Base-by-base conservation (phyloP, 2,329 filamentous ascomycete species). In the Fusarium sp. region DNA sequence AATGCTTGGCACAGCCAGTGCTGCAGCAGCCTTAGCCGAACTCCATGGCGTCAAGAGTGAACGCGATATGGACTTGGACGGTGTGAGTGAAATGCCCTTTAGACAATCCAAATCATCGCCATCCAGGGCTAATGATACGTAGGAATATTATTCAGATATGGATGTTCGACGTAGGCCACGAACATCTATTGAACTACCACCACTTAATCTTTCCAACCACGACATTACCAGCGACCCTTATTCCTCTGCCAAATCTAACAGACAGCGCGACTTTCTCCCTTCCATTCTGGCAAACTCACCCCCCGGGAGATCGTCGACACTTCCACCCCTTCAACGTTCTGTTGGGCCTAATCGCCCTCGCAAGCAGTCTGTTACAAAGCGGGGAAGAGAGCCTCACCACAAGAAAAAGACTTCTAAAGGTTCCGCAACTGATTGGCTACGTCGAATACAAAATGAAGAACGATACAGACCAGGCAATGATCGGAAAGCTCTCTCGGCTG, bases 281-380 rank as follows among this genome's bases (percentile, higher is more conserved):
- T 97, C 93, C 1, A 93, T 96, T 59, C 82, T 97, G 37, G 87
- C 88, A 53, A 91, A 91, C 63, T 97, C 94, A 12, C 94, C 94
- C 2, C 92, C 93, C 9, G 93, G 92, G 56, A 92, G 94, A 67
- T 97, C 94, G 16, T 94, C 94, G 2, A 97, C 94, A 1, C 85
- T 97, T 24, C 94, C 94, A 28, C 93, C 94, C 6, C 86, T 95
- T 50, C 92, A 96, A 72, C 87, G 93, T 62, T 86, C 89, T 41
- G 83, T 93, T 38, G 92, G 92, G 39, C 86, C 89, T 23, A 89
- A 86, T 57, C 87, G 94, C 57, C 91, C 93, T 41, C 89, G 94
- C 69, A 98, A 97, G 81, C 92, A 92, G 67, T 98, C 94, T 3
- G 88, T 97, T 63, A 91, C 92, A 10, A 94, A 97, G 78, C 89